A percentile compares a stretch with the other conserved stretches of the same genome.
These are phyloP conservation scores for Diplodia seriata DNA, from an alignment of 2,329 filamentous ascomycete genomes.

Conservation along the genomic window DNA sequence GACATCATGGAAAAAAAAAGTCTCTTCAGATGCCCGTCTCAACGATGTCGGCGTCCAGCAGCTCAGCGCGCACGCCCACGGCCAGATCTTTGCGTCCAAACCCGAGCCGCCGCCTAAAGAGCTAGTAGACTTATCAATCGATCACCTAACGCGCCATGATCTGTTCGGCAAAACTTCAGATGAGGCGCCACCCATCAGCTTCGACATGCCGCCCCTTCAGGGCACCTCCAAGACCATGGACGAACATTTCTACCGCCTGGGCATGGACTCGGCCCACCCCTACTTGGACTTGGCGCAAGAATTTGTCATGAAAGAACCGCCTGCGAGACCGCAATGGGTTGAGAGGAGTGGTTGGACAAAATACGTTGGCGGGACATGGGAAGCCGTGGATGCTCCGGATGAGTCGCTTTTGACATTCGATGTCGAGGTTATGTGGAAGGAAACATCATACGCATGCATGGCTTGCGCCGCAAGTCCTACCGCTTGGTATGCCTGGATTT, in stretches of 20 bases:
- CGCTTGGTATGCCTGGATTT: slow-evolving; percentile 97
- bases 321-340: slow-evolving; percentile 71
- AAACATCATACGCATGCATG: slow-evolving; percentile 93
- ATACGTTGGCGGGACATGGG: slow-evolving; percentile 76
- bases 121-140: slow-evolving; percentile 78
- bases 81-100: slow-evolving; percentile 76
- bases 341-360: slow-evolving; percentile 90
- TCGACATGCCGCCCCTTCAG: slow-evolving; percentile 81
- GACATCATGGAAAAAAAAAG: slow-evolving; percentile 35
- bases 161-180: slow-evolving; percentile 90
- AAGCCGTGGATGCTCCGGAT: slow-evolving; percentile 76
- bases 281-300: slow-evolving; percentile 77
- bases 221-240: slow-evolving; percentile 74
- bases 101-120: slow-evolving; percentile 66
- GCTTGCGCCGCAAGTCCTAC: slow-evolving; percentile 89
- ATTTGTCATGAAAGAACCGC: slow-evolving; percentile 69
- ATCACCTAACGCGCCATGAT: slow-evolving; percentile 85
- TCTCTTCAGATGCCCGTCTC: slow-evolving; percentile 69
- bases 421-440: slow-evolving; percentile 95
- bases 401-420: slow-evolving; percentile 89
- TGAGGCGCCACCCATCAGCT: slow-evolving; percentile 73
- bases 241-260: slow-evolving; percentile 91
- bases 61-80: slow-evolving; percentile 80
- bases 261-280: slow-evolving; percentile 84
- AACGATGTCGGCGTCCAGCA: slow-evolving; percentile 97